Evolutionary conservation across 176 grass and related monocot genomes (phyloP), one percentile per base, ranked within the genome.

Genomic region (Pharus latifolius): DNA sequence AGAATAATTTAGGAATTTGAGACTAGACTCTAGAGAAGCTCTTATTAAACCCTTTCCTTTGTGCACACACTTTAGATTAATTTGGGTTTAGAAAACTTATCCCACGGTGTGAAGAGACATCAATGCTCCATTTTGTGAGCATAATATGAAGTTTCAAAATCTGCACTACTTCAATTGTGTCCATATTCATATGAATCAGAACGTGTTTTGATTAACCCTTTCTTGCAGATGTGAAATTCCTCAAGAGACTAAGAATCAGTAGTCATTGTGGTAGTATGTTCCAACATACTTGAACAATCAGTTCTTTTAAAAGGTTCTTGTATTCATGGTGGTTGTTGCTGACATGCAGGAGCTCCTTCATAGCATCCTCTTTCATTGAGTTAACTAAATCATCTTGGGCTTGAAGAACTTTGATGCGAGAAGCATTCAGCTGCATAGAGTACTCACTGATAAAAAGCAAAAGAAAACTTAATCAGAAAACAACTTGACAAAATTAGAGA

Each of bases 341-440:
- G 53, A 99, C 82, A 65, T 35, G 65, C 10, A 95, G 78, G 47
- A 99, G 90, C 49, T 91, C 58, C 75, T 83, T 86, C 75, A 84
- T 77, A 20, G 87, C 90, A 80, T 68, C 84, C 14, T 86, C 90
- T 81, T 87, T 99, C 90, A 99, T 99, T 71, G 84, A 80, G 65
- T 83, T 99, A 56, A 95, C 96, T 65, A 99, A 66, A 76, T 95
- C 90, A 88, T 99, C 90, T 65, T 99, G 96, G 27, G 87, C 96
- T 83, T 99, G 96, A 67, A 99, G 87, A 51, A 99, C 96, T 78
- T 99, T 95, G 52, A 99, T 88, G 56, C 96, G 87, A 54, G 96
- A 99, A 53, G 96, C 90, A 86, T 99, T 99, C 81, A 95, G 38
- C 83, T 95, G 90, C 90, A 91, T 95, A 27, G 96, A 99, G 67